Base-by-base conservation (phyloP, 139 green algal genomes). In the Nannochloris sp. region DNA sequence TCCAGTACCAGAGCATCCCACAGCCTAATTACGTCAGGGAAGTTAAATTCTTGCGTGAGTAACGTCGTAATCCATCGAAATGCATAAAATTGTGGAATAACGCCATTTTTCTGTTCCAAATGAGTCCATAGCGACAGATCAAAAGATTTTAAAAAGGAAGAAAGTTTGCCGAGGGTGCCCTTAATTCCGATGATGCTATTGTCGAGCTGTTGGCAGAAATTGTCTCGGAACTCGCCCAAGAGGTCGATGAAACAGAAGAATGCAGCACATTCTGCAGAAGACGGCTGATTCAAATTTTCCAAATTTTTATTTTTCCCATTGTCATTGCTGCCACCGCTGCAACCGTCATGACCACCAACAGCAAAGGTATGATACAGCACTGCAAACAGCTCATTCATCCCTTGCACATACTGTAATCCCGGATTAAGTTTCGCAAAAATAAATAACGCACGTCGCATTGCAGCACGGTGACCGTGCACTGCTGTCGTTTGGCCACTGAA, bases 341-440 rank as follows among this genome's bases (percentile, higher is more conserved):
- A 19, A 51, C 42, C 42, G 19, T 51, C 42, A 19, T 19, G 42
- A 19, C 42, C 42, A 30, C 23, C 56, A 32, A 25, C 24, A n/a
- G 34, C 61, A 81, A 96, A 95, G 1, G 93, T 56, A 69, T 90
- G 96, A 67, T 96, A 95, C 13, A 98, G 66, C 7, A 89, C 88
- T 3, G 92, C 92, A 5, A 91, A 83, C 61, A 98, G 80, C 79
- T 98, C 92, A 76, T 98, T 98, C 92, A 98, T 97, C 75, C 92
- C 92, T 63, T 97, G 92, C 54, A 98, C 92, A 75, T 98, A 98
- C 1, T 75, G 61, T 39, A 98, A 75, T 23, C 92, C 92, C 0
- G 92, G 91, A 79, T 98, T 98, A 37, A 98, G 84, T 76, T 98
- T 98, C 39, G 92, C 91, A 67, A 87, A 98, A 24, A 98, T 77